phyloP scores from a whole-genome alignment of 2,329 filamentous ascomycete genomes.

The Fusarium sp. region DNA sequence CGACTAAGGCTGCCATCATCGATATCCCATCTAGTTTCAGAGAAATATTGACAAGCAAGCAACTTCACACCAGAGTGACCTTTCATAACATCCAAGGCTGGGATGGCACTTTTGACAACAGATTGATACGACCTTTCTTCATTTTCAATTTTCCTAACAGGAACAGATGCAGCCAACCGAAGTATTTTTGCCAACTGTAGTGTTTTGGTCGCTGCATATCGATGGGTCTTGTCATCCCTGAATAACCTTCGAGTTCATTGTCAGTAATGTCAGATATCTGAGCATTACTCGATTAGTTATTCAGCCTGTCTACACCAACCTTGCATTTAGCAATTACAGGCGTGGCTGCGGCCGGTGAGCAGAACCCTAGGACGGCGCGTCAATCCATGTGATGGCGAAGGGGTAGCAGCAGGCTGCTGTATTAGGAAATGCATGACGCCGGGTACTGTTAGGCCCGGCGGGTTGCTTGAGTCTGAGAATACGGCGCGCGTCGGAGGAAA shows the following conservation, averaged over 20 bases:
- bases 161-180: constrained; percentile 24
- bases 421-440: constrained; percentile 47
- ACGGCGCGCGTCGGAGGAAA: constrained; percentile 35
- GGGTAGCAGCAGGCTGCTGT: constrained; percentile 43
- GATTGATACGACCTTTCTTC: constrained; percentile 12
- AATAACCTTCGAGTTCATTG: not conserved
- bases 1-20: not conserved
- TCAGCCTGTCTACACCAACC: constrained; percentile 4
- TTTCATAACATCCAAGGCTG: constrained; percentile 5
- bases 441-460: constrained; percentile 34
- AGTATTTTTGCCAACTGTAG: constrained; percentile 9
- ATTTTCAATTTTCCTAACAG: constrained; percentile 13
- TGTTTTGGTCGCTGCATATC: constrained; percentile 21
- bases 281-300: not conserved
- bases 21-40: not conserved
- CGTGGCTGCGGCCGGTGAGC: constrained; percentile 47
- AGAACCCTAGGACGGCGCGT: constrained; percentile 32
- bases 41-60: not conserved
- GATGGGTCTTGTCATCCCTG: constrained; percentile 32
- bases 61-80: not conserved
- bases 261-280: not conserved
- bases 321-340: constrained; percentile 26
- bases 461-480: constrained; percentile 37
- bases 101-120: not conserved
- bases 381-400: constrained; percentile 47